A percentile compares a stretch with the other conserved stretches of the same genome.
phyloP scores from a whole-genome alignment of 768 basidiomycete species.

The Russula earlei region DNA sequence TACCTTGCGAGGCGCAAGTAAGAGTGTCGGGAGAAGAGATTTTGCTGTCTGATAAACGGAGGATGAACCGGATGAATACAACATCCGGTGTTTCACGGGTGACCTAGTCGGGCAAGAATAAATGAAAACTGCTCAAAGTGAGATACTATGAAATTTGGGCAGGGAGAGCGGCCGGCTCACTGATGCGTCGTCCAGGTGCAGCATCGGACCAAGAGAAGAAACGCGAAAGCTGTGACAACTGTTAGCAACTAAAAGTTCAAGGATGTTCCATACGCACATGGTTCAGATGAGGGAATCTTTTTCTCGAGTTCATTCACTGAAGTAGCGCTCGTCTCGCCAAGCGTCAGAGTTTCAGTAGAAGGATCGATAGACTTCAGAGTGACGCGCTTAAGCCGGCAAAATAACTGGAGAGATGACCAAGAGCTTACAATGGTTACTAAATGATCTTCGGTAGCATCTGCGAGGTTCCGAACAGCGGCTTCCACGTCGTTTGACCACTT shows the following conservation, averaged over 20 bases:
- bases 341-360: slow-evolving; percentile 46
- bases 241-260: slow-evolving; percentile 10
- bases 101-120: slow-evolving; percentile 83
- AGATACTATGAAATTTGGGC: neutral
- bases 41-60: slow-evolving; percentile 50
- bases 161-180: slow-evolving; percentile 31
- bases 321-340: slow-evolving; percentile 34
- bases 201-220: slow-evolving; percentile 59
- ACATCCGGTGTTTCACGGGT: slow-evolving; percentile 79
- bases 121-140: slow-evolving; percentile 57
- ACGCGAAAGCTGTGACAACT: slow-evolving; percentile 37
- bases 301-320: slow-evolving; percentile 37
- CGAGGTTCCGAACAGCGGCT: slow-evolving; percentile 53
- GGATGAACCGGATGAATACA: slow-evolving; percentile 69
- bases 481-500: slow-evolving; percentile 59
- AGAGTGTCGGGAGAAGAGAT: slow-evolving; percentile 35
- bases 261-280: slow-evolving; percentile 34
- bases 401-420: neutral
- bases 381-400: neutral
- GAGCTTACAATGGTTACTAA: slow-evolving; percentile 57
- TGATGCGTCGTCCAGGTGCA: slow-evolving; percentile 45
- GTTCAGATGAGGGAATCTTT: slow-evolving; percentile 46
- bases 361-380: slow-evolving; percentile 53
- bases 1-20: slow-evolving; percentile 50
- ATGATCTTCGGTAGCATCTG: slow-evolving; percentile 36